Base-by-base conservation (phyloP, 305 asterid species). In the Fraxinus ornus region DNA sequence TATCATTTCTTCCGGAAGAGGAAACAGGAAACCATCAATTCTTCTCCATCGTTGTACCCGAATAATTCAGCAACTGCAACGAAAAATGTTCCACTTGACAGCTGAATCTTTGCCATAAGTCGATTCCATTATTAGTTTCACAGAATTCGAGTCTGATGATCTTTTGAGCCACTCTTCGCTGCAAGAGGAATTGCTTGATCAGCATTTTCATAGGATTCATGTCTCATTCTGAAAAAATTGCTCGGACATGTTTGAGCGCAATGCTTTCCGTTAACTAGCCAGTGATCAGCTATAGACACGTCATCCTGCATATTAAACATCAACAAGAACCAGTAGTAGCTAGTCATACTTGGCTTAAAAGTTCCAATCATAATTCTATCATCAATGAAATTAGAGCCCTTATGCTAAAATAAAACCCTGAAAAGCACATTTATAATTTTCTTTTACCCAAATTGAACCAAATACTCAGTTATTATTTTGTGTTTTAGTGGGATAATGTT, bases 141-240 rank as follows among this genome's bases (percentile, higher is more conserved):
- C 80, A 71, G 88, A 83, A 44, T 83, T 85, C 86, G 55, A 66
- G 82, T 91, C 57, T 82, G 76, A 88, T 91, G 98, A 91, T 86
- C 92, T 89, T 86, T 92, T 95, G 26, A 93, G 94, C 97, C 97
- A 93, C 85, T 93, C 98, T 85, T 95, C 98, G 36, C 98, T 91
- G 95, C 87, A 87, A 80, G 28, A n/a, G 75, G 78, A 73, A 32
- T 52, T 36, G 8, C 57, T 60, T 13, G 77, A 75, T 83, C 80
- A 81, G 44, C 57, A 57, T 64, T 80, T 9, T 57, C 36, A 17
- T 24, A 13, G 30, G 15, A 32, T 24, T 13, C 13, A 0, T 74
- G 13, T 22, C 30, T 74, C 35, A 71, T 76, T 22, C 57, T 8
- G 55, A 13, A 62, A 49, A 49, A 49, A 13, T 49, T 49, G 60